A percentile compares a stretch with the other conserved stretches of the same genome.
Conservation (phyloP, 169 alveolate genomes). For the Babesia gibsoni region DNA sequence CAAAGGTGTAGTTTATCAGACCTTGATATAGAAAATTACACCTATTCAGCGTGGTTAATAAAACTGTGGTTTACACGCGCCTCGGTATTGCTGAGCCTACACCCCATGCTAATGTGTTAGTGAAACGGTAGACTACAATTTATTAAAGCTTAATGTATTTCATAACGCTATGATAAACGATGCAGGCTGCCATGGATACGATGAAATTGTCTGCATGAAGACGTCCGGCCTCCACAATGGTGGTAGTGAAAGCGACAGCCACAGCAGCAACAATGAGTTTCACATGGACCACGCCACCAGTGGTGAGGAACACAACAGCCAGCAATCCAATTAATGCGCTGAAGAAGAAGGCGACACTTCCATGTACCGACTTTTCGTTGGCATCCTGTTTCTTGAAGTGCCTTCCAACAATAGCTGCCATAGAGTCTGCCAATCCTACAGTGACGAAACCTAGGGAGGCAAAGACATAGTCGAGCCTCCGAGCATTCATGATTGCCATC, state of each 20-base stretch:
- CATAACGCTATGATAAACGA: background rate
- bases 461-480: constrained; percentile 10
- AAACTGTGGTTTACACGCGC: background rate
- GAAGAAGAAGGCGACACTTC: constrained; percentile 27
- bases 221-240: constrained; percentile 28
- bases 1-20: background rate
- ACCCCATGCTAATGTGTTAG: too few relatives aligned
- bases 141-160: background rate
- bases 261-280: background rate
- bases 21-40: background rate
- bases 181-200: constrained; percentile 14
- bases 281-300: background rate
- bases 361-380: constrained; percentile 36
- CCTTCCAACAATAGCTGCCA: constrained; percentile 49
- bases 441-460: constrained; percentile 38
- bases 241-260: constrained; percentile 6
- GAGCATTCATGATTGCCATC: constrained; percentile 12
- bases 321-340: background rate
- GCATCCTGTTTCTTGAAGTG: background rate
- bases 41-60: background rate
- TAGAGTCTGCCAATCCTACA: constrained; percentile 42
- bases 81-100: too few relatives aligned
- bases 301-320: background rate
- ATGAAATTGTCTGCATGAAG: constrained; percentile 6
- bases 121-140: too few relatives aligned